Base-by-base conservation (phyloP, 2,329 filamentous ascomycete species). In the Leptoxyphium fumago region DNA sequence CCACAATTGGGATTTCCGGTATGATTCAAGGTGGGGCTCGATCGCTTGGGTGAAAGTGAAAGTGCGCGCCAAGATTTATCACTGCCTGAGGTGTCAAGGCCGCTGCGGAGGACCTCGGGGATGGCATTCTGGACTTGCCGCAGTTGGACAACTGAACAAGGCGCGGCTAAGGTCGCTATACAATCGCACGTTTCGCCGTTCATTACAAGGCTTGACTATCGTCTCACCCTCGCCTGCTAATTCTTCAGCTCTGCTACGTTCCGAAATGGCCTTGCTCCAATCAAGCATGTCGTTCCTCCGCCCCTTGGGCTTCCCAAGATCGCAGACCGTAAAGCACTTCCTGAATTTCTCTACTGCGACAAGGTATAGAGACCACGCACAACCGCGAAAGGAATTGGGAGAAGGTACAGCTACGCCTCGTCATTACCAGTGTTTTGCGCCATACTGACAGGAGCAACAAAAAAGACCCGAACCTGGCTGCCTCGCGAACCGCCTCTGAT, bases 341-440 rank as follows among this genome's bases (percentile, higher is more conserved):
- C 53, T 65, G 45, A 61, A 61, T 54, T 65, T 67, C 59, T 67
- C 64, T 5, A 57, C 56, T 39, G 51, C 45, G 44, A 46, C 52
- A 38, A 30, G 42, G 50, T 58, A 52, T 49, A 47, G 47, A 13
- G 32, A 15, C 11, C 32, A 36, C 44, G 47, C 46, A 41, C 46
- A 51, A 58, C 56, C 59, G 41, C 39, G 54, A 29, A 49, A 47
- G 45, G 48, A 54, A 46, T 49, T 53, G 48, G 48, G 53, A 45
- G 56, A 60, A 41, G 52, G 57, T 60, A 34, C 14, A 17, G 39
- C 43, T 29, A 28, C 10, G 41, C 14, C 10, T 41, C 32, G 11
- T 36, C 15, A 36, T 36, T 36, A 9, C 9, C 15, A 9, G 15
- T 15, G 32, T 36, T 36, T 13, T 36, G 15, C 4, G 11, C 3